Percentiles rank a stretch among this genome's conserved stretches.
Evolutionary conservation across 306 rosid genomes (phyloP).

Genomic region (Vigna unguiculata): DNA sequence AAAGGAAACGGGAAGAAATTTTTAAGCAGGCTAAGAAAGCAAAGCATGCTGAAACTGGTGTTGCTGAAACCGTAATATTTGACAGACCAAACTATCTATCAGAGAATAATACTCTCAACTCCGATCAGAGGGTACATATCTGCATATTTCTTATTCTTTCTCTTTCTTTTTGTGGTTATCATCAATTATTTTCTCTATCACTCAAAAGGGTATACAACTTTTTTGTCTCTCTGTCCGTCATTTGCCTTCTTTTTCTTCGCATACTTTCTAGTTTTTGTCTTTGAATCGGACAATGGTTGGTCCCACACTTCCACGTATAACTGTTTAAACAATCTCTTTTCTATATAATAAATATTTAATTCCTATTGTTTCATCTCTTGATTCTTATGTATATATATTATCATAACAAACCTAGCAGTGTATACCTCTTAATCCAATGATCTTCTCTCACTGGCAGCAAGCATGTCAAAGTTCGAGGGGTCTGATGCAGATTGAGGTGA

Average conservation of each 20-base stretch:
- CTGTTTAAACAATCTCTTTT: neutral
- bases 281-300: neutral
- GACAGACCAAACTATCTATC: neutral
- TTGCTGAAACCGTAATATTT: neutral
- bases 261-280: neutral
- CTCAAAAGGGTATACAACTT: too few species aligned
- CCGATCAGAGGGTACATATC: neutral
- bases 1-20: slow-evolving; percentile 38
- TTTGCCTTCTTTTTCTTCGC: neutral
- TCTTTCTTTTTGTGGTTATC: neutral
- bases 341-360: too few species aligned
- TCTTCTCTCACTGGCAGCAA: slow-evolving; percentile 31
- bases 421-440: too few species aligned
- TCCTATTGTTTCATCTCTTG: neutral
- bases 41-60: slow-evolving; percentile 48
- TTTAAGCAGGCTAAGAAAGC: slow-evolving; percentile 54
- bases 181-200: neutral
- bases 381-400: neutral
- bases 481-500: neutral
- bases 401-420: too few species aligned
- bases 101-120: neutral
- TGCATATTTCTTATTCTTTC: neutral
- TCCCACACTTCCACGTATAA: neutral
- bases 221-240: neutral
- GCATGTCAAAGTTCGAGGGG: slow-evolving; percentile 32